Evolutionary conservation across 305 asterid genomes (phyloP).

Genomic region (Salvia sclarea): DNA sequence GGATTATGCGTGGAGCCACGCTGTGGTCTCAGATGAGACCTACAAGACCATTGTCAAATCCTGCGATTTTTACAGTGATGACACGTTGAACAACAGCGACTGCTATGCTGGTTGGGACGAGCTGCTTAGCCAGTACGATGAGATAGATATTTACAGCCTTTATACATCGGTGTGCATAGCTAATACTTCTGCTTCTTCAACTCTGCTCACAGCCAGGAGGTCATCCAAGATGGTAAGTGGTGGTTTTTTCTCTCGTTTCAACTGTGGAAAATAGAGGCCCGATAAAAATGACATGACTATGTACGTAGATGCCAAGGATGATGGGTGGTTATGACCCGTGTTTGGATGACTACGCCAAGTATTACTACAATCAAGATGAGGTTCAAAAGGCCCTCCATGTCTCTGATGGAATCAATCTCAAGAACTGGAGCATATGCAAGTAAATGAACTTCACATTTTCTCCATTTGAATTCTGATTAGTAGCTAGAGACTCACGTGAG

Average conservation of each 20-base stretch:
- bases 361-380: constrained; percentile 65
- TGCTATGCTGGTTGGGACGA: constrained; percentile 63
- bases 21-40: constrained; percentile 88
- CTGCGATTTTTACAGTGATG: constrained; percentile 66
- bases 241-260: neutral
- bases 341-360: constrained; percentile 69
- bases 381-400: constrained; percentile 91
- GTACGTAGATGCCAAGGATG: constrained; percentile 62
- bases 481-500: neutral
- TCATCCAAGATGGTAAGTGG: constrained; percentile 60
- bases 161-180: constrained; percentile 69
- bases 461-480: neutral
- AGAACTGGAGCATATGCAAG: constrained; percentile 90
- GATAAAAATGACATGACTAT: no score
- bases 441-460: constrained; percentile 31
- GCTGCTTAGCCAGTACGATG: constrained; percentile 61
- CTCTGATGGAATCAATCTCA: constrained; percentile 48
- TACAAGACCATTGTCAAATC: constrained; percentile 55
- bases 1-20: constrained; percentile 99
- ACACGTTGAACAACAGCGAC: constrained; percentile 58
- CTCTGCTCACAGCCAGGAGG: constrained; percentile 39
- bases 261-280: neutral
- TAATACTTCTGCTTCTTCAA: constrained; percentile 39
- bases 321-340: constrained; percentile 92
- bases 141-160: constrained; percentile 87